A percentile compares a stretch with the other conserved stretches of the same genome.
phyloP scores from a whole-genome alignment of 1,284 basidiomycete genomes.

The Termitomyces sp. region DNA sequence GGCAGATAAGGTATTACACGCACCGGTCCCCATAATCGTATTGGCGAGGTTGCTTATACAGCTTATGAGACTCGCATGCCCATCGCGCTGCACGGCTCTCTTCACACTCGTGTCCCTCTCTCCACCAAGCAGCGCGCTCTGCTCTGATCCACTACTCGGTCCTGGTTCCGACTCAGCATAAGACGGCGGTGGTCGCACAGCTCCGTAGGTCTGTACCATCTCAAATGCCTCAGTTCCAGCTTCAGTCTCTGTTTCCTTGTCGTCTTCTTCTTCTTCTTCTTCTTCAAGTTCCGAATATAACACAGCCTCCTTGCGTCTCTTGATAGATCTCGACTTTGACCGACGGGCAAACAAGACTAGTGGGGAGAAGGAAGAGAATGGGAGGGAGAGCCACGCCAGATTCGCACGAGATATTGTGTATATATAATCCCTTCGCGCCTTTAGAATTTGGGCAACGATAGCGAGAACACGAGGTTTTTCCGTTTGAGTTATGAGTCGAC shows the following conservation, averaged over 20 bases:
- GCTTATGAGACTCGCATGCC: conserved; percentile 61
- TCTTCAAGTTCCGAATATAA: conserved; percentile 2
- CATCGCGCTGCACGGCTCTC: conserved; percentile 38
- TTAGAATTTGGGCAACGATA: neutral
- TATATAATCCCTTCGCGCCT: neutral
- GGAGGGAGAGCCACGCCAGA: conserved; percentile 24
- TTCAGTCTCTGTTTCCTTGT: conserved; percentile 29
- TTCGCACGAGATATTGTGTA: conserved; percentile 11
- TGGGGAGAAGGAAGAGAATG: conserved; percentile 2
- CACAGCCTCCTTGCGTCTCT: neutral
- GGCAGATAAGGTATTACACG: conserved; percentile 21
- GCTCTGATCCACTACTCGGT: conserved; percentile 31
- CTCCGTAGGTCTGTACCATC: conserved; percentile 64
- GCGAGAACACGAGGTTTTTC: neutral
- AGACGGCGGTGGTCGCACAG: conserved; percentile 29
- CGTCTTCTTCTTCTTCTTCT: conserved; percentile 21
- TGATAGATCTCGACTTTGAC: neutral
- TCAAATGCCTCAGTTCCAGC: conserved; percentile 30
- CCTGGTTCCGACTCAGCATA: conserved; percentile 21
- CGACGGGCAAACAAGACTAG: conserved; percentile 1
- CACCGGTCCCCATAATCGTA: conserved; percentile 86
- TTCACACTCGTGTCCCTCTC: conserved; percentile 30
- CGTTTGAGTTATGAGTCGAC: neutral
- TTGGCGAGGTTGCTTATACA: conserved; percentile 77
- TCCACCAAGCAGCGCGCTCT: conserved; percentile 49